Conservation (phyloP, 2,329 filamentous ascomycete genomes). For the Diaporthe citriasiana region DNA sequence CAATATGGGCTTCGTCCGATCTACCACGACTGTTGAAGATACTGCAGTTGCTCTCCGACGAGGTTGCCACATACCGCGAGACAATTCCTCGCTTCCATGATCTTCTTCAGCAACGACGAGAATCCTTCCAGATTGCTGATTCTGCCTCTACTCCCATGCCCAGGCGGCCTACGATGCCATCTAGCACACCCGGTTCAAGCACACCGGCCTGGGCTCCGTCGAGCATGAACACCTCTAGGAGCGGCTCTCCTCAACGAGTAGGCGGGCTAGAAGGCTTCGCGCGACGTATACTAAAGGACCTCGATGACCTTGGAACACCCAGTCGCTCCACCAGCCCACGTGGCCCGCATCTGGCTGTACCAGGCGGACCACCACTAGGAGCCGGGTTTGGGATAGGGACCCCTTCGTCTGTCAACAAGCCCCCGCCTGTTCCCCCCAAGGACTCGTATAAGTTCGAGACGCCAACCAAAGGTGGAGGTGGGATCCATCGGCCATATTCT, state of each 20-base stretch:
- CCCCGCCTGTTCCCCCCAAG: slow-evolving; percentile 57
- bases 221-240: slow-evolving; percentile 61
- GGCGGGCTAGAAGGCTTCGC: slow-evolving; percentile 73
- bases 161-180: slow-evolving; percentile 43
- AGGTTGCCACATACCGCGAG: slow-evolving; percentile 73
- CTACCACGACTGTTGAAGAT: slow-evolving; percentile 69
- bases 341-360: slow-evolving; percentile 60
- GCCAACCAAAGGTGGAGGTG: slow-evolving; percentile 49
- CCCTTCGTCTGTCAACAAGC: slow-evolving; percentile 51
- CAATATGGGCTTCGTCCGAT: slow-evolving; percentile 65
- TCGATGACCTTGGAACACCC: slow-evolving; percentile 71
- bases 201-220: slow-evolving; percentile 55
- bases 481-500: slow-evolving; percentile 56
- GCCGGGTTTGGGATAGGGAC: slow-evolving; percentile 49
- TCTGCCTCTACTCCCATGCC: slow-evolving; percentile 54
- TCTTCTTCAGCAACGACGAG: slow-evolving; percentile 74
- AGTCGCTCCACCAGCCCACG: slow-evolving; percentile 65
- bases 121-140: slow-evolving; percentile 74
- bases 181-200: slow-evolving; percentile 46
- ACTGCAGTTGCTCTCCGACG: slow-evolving; percentile 72
- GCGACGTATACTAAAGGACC: slow-evolving; percentile 73
- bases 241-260: slow-evolving; percentile 66
- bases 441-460: slow-evolving; percentile 58
- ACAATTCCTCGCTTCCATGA: slow-evolving; percentile 81
- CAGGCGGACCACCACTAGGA: slow-evolving; percentile 41